Base-by-base conservation (phyloP, 2,329 filamentous ascomycete species). In the Pestalotiopsis sp. region DNA sequence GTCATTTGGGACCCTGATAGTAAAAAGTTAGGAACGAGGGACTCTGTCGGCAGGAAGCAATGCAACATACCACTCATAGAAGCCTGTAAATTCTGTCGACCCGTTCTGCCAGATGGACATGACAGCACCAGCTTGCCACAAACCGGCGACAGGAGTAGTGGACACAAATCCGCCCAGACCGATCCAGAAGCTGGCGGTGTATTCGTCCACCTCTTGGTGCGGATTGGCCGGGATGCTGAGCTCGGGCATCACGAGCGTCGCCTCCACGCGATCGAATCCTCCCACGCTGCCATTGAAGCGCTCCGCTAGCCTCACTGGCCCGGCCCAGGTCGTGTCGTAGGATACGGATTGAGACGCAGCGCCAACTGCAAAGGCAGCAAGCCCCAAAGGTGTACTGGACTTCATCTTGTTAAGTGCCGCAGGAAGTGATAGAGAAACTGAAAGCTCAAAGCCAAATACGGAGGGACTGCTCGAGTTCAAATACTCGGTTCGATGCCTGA, bases 311-410 rank as follows among this genome's bases (percentile, higher is more conserved):
- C 61, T 38, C 17, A 64, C 39, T 6, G 61, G 61, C 7, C 61
- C 61, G 4, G 61, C 61, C 61, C 61, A 64, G 9, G 61, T 64
- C 36, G 61, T 64, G 61, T 64, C 61, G 39, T 64, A 64, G 41
- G 39, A 31, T 23, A 49, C 49, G 11, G 39, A 17, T 45, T 64
- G 36, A 31, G 61, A 36, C 39, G 39, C 45, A 14, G 2, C 61
- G 23, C 39, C 17, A 0, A 13, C 4, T 39, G 6, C 61, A 9
- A 64, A 23, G 23, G 38, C 61, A 0, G 23, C 17, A 4, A 39
- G 38, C 38, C 61, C 13, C 6, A 64, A 31, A 9, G n/a, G 0
- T 25, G n/a, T 27, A 49, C 4, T 64, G 0, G 39, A 64, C 17
- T 2, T 64, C 61, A 64, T 64, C 14, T 23, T 49, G 11, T 64